Evolutionary conservation across 441 rosid genomes (phyloP).

Genomic region (Flueggea neowawraea): DNA sequence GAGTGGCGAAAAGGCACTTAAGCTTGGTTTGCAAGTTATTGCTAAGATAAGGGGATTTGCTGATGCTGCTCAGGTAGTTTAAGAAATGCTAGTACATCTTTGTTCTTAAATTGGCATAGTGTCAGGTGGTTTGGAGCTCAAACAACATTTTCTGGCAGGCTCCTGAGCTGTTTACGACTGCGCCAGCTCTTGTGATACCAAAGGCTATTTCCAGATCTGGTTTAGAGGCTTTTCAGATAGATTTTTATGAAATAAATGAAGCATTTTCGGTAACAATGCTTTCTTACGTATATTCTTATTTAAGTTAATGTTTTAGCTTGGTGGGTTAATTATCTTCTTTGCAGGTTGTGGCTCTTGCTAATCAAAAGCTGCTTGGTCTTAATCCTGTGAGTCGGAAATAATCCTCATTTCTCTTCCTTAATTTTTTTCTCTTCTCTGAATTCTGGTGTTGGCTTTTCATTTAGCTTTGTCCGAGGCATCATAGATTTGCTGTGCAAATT

Average conservation of each 20-base stretch:
- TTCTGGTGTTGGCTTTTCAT: not conserved
- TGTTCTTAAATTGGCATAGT: not conserved
- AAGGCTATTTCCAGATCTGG: conserved; percentile 79
- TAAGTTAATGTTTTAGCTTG: conserved; percentile 5
- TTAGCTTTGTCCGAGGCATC: not conserved
- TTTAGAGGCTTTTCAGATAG: conserved; percentile 73
- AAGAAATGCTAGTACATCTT: not conserved
- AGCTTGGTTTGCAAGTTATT: conserved; percentile 78
- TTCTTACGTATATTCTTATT: not conserved
- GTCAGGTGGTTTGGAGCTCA: conserved; percentile 5
- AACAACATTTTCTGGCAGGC: conserved; percentile 41
- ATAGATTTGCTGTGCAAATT: conserved; percentile 3
- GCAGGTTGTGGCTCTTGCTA: conserved; percentile 98
- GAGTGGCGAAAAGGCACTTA: conserved; percentile 76
- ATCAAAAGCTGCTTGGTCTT: conserved; percentile 76
- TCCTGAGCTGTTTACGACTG: conserved; percentile 82
- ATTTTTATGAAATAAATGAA: conserved; percentile 94
- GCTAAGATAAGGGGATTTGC: conserved; percentile 83
- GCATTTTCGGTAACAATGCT: conserved; percentile 78
- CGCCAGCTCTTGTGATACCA: conserved; percentile 92
- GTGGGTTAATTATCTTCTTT: conserved; percentile 8
- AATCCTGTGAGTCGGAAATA: conserved; percentile 50
- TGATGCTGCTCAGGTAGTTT: conserved; percentile 94
- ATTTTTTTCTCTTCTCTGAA: too few relatives aligned
- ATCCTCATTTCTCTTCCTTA: not conserved